Evolutionary conservation across 352 stramenopile species (phyloP).

Genomic region (Phytophthora constricta): DNA sequence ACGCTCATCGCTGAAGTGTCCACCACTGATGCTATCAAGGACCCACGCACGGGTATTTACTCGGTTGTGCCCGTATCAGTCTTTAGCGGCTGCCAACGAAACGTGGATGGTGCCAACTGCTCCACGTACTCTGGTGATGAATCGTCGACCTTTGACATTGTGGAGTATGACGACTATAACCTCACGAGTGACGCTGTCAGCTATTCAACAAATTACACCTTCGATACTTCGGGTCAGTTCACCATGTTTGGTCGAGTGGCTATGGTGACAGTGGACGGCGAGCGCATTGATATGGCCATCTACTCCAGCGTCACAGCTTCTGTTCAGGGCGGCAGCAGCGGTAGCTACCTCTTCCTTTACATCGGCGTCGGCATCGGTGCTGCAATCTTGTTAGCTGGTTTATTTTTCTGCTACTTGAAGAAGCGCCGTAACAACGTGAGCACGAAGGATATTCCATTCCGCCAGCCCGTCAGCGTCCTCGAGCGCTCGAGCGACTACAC

Average conservation of each 20-base stretch:
- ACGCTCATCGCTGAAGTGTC: constrained; percentile 76
- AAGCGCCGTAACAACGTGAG: constrained; percentile 61
- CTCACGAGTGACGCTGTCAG: constrained; percentile 60
- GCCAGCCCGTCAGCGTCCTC: constrained; percentile 48
- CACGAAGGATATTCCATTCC: constrained; percentile 82
- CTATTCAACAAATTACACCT: constrained; percentile 66
- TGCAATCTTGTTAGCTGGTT: constrained; percentile 64
- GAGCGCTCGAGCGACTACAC: constrained; percentile 64
- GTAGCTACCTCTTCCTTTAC: constrained; percentile 69
- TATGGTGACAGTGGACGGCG: constrained; percentile 75
- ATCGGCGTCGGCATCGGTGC: constrained; percentile 72
- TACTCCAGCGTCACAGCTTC: constrained; percentile 76
- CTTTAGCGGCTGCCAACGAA: constrained; percentile 70
- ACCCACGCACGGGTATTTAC: constrained; percentile 60
- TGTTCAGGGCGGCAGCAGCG: constrained; percentile 50
- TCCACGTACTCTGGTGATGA: constrained; percentile 67
- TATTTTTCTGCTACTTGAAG: constrained; percentile 77
- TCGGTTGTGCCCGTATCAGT: constrained; percentile 76
- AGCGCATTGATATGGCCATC: constrained; percentile 83
- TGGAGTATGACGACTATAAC: constrained; percentile 60
- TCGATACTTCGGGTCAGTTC: constrained; percentile 63
- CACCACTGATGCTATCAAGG: constrained; percentile 50
- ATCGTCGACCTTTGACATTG: constrained; percentile 67
- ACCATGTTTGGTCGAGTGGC: constrained; percentile 74
- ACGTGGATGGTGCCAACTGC: constrained; percentile 58